Base-by-base conservation (phyloP, 2,329 filamentous ascomycete genomes). In the Periconia sp. region DNA sequence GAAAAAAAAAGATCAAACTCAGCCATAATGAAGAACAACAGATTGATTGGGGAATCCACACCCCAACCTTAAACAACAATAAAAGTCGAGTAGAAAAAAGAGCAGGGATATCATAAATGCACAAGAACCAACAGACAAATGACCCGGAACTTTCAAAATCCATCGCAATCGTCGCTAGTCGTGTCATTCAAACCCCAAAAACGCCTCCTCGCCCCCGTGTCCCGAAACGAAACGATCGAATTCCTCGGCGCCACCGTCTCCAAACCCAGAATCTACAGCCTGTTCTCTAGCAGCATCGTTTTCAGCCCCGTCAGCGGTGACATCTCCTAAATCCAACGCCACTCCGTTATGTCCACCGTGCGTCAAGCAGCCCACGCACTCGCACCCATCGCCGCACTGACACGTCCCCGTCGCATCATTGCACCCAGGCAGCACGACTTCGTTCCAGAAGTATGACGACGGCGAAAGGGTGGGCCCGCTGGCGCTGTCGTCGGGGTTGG, bases 281-380 rank as follows among this genome's bases (percentile, higher is more conserved):
- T 2, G 20, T 17, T 20, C 20, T 20, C 18, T n/a, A 42, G 9
- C 41, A 17, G 15, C 20, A 42, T 15, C 11, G 10, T 20, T 10
- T 42, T 20, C 41, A 11, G 9, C 41, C 17, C 23, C 23, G n/a
- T n/a, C n/a, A n/a, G n/a, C n/a, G n/a, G n/a, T n/a, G 3, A 27
- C 23, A 8, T 27, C 23, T 11, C 11, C 33, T 5, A n/a, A 11
- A 37, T 70, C 67, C 6, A 79, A 59, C 11, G 70, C 56, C 19
- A 80, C 57, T 14, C 77, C 78, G 20, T 77, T 76, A 52, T 81
- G 79, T 3, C 79, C 80, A 18, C 74, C 77, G 51, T 83, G 80
- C 2, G 79, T 81, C 13, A 81, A 66, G 58, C 81, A 83, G 14
- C 79, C 80, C n/a, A 79, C 71, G 57, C 81, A 83, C 50, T 68